A percentile compares a stretch with the other conserved stretches of the same genome.
Evolutionary conservation across 257 asterid species (phyloP).

Genomic region (Asclepias syriaca): DNA sequence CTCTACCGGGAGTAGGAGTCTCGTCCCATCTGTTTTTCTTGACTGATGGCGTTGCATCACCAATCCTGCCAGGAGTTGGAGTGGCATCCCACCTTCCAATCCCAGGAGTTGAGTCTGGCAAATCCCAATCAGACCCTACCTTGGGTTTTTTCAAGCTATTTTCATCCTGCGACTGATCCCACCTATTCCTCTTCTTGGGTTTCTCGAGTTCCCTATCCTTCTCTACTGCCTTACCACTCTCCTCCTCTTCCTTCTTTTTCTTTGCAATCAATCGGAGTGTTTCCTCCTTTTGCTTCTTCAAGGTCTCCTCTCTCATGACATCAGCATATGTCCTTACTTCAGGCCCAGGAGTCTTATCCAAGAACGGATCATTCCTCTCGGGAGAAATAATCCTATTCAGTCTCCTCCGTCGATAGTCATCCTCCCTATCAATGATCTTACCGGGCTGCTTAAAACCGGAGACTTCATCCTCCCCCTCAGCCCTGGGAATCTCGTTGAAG

Average conservation of each 20-base stretch:
- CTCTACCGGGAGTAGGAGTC: conserved; percentile 91
- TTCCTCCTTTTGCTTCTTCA: conserved; percentile 78
- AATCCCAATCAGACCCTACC: conserved; percentile 83
- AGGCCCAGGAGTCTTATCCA: conserved; percentile 84
- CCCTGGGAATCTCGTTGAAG: conserved; percentile 63
- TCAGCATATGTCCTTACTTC: conserved; percentile 87
- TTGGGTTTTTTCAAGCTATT: conserved; percentile 52
- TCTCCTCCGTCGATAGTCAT: conserved; percentile 75
- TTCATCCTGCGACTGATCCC: conserved; percentile 90
- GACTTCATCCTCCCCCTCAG: conserved; percentile 61
- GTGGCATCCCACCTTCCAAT: conserved; percentile 99
- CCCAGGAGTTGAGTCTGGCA: conserved; percentile 82
- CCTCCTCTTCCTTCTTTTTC: conserved; percentile 78
- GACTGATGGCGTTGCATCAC: conserved; percentile 81
- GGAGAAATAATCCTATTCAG: conserved; percentile 77
- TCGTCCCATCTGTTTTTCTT: conserved; percentile 92
- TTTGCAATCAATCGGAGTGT: conserved; percentile 68
- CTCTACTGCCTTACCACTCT: conserved; percentile 19
- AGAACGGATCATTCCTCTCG: conserved; percentile 74
- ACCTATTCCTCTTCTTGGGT: conserved; percentile 91
- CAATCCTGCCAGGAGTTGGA: conserved; percentile 86
- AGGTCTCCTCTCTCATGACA: conserved; percentile 71
- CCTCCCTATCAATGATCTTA: conserved; percentile 84
- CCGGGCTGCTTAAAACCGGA: conserved; percentile 66
- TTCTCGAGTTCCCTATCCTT: conserved; percentile 54